Evolutionary conservation across 345 rosid genomes (phyloP), one percentile per base, ranked within the genome.

Genomic region (Durio zibethinus): DNA sequence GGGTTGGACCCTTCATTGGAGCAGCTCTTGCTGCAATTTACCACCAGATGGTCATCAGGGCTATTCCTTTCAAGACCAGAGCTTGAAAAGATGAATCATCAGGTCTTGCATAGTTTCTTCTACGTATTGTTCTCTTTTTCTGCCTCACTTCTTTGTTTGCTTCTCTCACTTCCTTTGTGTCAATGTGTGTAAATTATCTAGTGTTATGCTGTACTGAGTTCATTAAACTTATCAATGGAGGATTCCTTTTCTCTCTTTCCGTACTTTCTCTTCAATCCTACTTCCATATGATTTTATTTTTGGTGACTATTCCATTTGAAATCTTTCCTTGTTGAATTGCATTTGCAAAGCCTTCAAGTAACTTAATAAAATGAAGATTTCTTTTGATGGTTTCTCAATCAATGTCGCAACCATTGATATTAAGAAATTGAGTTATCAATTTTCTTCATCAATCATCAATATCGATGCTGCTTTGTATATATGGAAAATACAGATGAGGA

Each of bases 1-100:
- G 94, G 94, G 90, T 89, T 12, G 94, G 92, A 59, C 94, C 94
- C 38, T 87, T 89, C 87, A 81, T 87, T 45, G 92, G 94, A 78
- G 92, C 94, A 83, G 91, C 89, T 10, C 90, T 90, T 74, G 94
- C 94, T 82, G 92, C 94, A 73, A 18, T 84, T 53, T 90, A 90
- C 88, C 92, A 90, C 83, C 92, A 87, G 85, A 80, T 89, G 69
- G 71, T 90, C 82, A 89, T 90, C 79, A 85, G 94, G 81, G 94
- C 94, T 16, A 90, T 89, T 75, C 94, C 92, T 23, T 90, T 90
- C 80, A 90, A 86, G 82, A 33, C 88, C 80, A 89, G 86, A 77
- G 38, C 83, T 75, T 90, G 80, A 85, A 62, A 25, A n/a, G 50
- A 1, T 27, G n/a, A n/a, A 6, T 38, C 18, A 40, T 7, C 50